Evolutionary conservation across 208 protist species (phyloP).

Genomic region (Porcisia hertigi): DNA sequence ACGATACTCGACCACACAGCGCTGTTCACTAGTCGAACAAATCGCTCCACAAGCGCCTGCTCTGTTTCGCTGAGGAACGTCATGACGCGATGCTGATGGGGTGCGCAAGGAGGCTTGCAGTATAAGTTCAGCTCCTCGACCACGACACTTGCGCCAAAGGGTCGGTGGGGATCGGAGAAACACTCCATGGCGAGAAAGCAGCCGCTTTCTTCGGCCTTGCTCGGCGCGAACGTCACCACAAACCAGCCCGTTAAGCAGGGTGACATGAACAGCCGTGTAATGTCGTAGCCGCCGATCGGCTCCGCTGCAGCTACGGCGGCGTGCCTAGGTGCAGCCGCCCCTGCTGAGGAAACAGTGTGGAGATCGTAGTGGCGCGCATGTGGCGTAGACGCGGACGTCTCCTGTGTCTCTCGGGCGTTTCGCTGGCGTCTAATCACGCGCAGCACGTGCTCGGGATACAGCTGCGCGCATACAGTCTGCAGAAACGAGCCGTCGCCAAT

Average conservation of each 20-base stretch:
- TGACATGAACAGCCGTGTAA: slow-evolving; percentile 25
- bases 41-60: slow-evolving; percentile 28
- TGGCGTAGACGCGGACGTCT: slow-evolving; percentile 10
- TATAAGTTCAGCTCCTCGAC: slow-evolving; percentile 37
- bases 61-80: slow-evolving; percentile 29
- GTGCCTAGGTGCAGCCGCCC: not conserved
- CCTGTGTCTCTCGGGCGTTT: not conserved
- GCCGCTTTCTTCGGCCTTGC: slow-evolving; percentile 21
- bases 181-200: slow-evolving; percentile 46
- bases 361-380: slow-evolving; percentile 21
- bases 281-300: slow-evolving; percentile 32
- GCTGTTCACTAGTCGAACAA: slow-evolving; percentile 33
- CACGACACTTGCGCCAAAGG: slow-evolving; percentile 24
- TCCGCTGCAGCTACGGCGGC: not conserved
- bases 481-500: slow-evolving; percentile 28
- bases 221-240: slow-evolving; percentile 31
- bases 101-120: slow-evolving; percentile 23
- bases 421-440: slow-evolving; percentile 28
- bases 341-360: not conserved
- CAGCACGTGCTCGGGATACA: slow-evolving; percentile 44
- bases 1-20: slow-evolving; percentile 32
- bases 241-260: slow-evolving; percentile 21
- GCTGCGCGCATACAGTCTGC: slow-evolving; percentile 16
- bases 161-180: slow-evolving; percentile 18
- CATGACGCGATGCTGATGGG: slow-evolving; percentile 28